Base-by-base conservation (phyloP, 495 filamentous ascomycete genomes). In the Penicillium soppii region DNA sequence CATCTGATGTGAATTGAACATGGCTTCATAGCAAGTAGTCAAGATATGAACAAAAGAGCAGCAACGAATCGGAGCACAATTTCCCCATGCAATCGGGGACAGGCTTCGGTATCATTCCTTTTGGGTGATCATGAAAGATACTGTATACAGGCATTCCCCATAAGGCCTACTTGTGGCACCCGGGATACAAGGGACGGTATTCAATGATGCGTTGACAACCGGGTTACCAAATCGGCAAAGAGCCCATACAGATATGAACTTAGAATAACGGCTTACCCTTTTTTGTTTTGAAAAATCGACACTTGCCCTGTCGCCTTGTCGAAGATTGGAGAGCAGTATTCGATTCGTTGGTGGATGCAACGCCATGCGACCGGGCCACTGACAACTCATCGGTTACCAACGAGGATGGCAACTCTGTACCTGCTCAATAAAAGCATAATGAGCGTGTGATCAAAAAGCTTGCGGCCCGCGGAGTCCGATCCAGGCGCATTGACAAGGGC, bases 361-460 rank as follows among this genome's bases (percentile, higher is more conserved):
- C 61, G 47, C 53, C 58, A 62, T 61, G 67, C 54, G 65, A 54
- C 51, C 54, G 56, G 57, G 61, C 47, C 43, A 37, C 50, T 69
- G 68, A 59, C 68, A 71, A 64, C 63, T 64, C 68, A 71, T 57
- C 61, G 59, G 20, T 44, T 8, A 30, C 39, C 47, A 39, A 47
- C 27, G 53, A 37, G 20, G 44, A 47, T 10, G 44, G 32, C 22
- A 36, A 29, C 33, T 54, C 52, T 41, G 59, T 39, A 30, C 45
- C 61, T 62, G 50, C 52, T 48, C 42, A 57, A 33, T 52, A 56
- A 52, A 51, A 49, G 22, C 21, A 12, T 13, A 7, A 44, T 63
- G 58, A 65, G 68, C 68, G 68, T 69, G 66, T 71, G 66, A 71
- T 63, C 68, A 61, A 52, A 67, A 61, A 61, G 52, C 57, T 59